Conservation (phyloP, 371 early-diverging fungal genomes). For the Vairimorpha ceranae region DNA sequence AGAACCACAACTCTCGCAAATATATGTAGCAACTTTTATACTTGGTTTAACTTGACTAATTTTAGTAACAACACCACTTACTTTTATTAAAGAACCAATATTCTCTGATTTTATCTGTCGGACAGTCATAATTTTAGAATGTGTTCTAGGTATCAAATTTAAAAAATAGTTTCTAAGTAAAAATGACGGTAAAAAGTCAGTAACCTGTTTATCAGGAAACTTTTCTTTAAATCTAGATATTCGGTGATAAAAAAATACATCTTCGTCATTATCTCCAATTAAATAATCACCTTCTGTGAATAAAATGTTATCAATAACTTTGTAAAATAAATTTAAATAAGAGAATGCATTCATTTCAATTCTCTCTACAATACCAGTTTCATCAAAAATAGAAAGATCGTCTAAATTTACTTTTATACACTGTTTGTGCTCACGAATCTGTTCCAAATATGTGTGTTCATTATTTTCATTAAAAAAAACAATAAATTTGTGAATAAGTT, state of each 20-base stretch:
- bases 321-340: constrained; percentile 57
- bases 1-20: constrained; percentile 87
- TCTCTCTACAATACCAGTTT: constrained; percentile 46
- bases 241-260: constrained; percentile 62
- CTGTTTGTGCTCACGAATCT: constrained; percentile 8
- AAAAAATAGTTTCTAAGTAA: constrained; percentile 58
- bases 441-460: constrained; percentile 55
- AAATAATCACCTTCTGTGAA: constrained; percentile 49
- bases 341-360: constrained; percentile 55
- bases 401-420: constrained; percentile 49
- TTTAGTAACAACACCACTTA: constrained; percentile 88
- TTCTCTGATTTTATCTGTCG: constrained; percentile 73
- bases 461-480: constrained; percentile 59
- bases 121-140: constrained; percentile 61
- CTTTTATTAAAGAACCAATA: constrained; percentile 77
- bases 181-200: constrained; percentile 52
- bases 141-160: constrained; percentile 29
- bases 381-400: constrained; percentile 58
- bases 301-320: constrained; percentile 59
- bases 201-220: constrained; percentile 51
- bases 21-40: constrained; percentile 78
- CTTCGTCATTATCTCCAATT: constrained; percentile 38
- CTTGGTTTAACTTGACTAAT: constrained; percentile 89
- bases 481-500: constrained; percentile 55
- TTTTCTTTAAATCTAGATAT: constrained; percentile 58